phyloP scores from a whole-genome alignment of 257 asterid genomes.

The Anisodus acutangulus region DNA sequence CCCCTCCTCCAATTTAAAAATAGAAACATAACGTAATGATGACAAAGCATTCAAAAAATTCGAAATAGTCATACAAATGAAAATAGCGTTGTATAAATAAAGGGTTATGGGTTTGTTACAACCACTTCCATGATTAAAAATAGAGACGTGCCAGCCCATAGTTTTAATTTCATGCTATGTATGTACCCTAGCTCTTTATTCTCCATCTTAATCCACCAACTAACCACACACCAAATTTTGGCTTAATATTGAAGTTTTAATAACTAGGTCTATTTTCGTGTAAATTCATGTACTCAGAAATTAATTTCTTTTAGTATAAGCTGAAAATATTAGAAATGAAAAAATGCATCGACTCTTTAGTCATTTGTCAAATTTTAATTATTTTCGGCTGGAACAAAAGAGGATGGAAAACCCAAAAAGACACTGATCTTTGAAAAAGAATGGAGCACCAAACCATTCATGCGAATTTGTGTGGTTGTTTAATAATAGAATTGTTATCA shows the following conservation, averaged over 20 bases:
- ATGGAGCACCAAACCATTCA: no score
- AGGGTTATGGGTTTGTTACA: conserved; percentile 24
- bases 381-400: neutral
- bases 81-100: neutral
- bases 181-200: conserved; percentile 5
- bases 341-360: neutral
- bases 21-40: conserved; percentile 4
- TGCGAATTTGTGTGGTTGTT: no score
- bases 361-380: neutral
- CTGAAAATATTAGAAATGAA: no score
- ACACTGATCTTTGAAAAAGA: no score
- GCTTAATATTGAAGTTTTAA: conserved; percentile 3
- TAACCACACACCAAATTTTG: conserved; percentile 6
- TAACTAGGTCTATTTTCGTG: neutral
- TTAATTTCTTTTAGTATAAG: neutral
- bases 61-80: neutral
- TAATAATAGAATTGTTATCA: no score
- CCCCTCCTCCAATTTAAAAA: neutral
- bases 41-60: neutral
- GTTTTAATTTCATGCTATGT: neutral
- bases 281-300: neutral
- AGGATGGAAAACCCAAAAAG: no score
- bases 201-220: conserved; percentile 17
- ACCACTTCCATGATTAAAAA: conserved; percentile 34
- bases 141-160: neutral